Conservation (phyloP, 805 yeast species). For the Yarrowia porcina region DNA sequence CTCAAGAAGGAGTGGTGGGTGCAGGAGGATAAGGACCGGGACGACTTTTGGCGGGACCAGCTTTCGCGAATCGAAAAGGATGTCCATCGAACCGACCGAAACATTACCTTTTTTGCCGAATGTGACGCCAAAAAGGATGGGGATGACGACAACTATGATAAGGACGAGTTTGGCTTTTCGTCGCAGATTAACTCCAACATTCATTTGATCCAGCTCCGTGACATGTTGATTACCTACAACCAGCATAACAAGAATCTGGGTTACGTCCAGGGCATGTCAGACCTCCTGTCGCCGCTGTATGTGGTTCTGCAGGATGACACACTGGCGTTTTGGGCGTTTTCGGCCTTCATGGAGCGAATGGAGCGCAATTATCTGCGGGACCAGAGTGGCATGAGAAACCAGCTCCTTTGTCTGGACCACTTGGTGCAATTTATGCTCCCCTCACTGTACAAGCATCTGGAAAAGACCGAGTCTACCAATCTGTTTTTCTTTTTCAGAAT, state of each 20-base stretch:
- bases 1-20: slow-evolving; percentile 71
- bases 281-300: slow-evolving; percentile 82
- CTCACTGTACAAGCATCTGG: slow-evolving; percentile 73
- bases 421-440: slow-evolving; percentile 90
- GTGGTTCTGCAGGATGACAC: slow-evolving; percentile 61
- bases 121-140: slow-evolving; percentile 51
- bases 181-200: slow-evolving; percentile 54
- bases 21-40: slow-evolving; percentile 52
- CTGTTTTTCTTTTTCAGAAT: slow-evolving; percentile 91
- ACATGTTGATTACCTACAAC: slow-evolving; percentile 80
- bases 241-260: slow-evolving; percentile 81
- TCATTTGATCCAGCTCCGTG: slow-evolving; percentile 67
- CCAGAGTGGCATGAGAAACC: slow-evolving; percentile 89
- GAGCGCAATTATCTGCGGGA: slow-evolving; percentile 89
- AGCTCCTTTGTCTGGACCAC: slow-evolving; percentile 78
- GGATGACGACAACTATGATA: slow-evolving; percentile 39
- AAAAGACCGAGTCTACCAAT: slow-evolving; percentile 82
- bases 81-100: slow-evolving; percentile 85
- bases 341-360: slow-evolving; percentile 87
- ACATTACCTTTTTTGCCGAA: slow-evolving; percentile 59
- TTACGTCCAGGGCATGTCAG: slow-evolving; percentile 98
- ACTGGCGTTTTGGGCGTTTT: slow-evolving; percentile 84
- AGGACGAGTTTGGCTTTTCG: slow-evolving; percentile 23
- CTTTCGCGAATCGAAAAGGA: slow-evolving; percentile 88
- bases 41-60: slow-evolving; percentile 85